Percentiles rank a stretch among this genome's conserved stretches.
Conservation (phyloP, 345 rosid species). For the Murraya paniculata region DNA sequence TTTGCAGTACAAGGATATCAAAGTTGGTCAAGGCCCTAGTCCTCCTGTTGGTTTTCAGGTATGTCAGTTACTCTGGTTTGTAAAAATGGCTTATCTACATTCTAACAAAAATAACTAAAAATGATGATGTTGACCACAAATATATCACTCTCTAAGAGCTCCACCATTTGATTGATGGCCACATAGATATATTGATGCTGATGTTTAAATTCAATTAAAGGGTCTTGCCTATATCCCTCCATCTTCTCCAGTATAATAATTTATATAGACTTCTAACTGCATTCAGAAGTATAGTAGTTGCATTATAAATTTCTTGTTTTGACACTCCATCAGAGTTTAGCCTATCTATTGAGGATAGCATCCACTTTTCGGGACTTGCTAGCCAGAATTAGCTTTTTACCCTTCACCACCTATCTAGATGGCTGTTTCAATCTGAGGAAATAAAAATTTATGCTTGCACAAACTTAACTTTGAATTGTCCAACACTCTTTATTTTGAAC, state of each 20-base stretch:
- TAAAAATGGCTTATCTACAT: not conserved
- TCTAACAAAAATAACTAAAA: not conserved
- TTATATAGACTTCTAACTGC: not conserved
- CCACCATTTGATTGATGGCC: not conserved
- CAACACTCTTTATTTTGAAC: not conserved
- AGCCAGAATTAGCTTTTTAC: too few species aligned
- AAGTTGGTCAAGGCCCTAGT: constrained; percentile 78
- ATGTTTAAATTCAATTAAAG: not conserved
- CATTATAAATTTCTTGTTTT: too few species aligned
- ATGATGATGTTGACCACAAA: not conserved
- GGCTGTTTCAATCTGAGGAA: not conserved
- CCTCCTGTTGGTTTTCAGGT: constrained; percentile 97
- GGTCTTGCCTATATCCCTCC: not conserved
- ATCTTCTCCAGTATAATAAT: not conserved
- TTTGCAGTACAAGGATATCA: constrained; percentile 85
- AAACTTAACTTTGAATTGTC: not conserved
- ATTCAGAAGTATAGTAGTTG: not conserved
- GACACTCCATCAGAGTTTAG: too few species aligned
- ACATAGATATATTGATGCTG: not conserved
- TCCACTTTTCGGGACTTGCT: too few species aligned
- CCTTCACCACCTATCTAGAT: too few species aligned
- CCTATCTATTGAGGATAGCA: too few species aligned
- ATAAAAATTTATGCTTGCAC: not conserved
- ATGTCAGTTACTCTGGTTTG: constrained; percentile 6
- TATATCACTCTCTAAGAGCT: not conserved